phyloP scores from a whole-genome alignment of 805 yeast genomes.

The Kodamaea sagamina region DNA sequence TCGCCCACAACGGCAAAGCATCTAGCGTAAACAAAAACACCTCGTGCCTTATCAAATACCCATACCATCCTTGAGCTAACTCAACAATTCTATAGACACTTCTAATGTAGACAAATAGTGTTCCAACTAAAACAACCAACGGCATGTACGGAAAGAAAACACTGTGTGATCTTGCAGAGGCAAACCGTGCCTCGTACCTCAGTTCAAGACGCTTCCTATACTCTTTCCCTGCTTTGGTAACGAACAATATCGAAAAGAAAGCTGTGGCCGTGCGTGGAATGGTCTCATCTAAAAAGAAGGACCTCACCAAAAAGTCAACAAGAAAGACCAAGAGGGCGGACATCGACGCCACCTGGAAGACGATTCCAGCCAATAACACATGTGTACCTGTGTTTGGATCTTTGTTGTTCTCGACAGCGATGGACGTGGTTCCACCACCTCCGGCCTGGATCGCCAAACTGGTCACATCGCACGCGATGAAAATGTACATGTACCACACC shows the following conservation, averaged over 20 bases:
- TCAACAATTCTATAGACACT: conserved; percentile 76
- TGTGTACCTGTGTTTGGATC: conserved; percentile 18
- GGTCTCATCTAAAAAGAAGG: conserved; percentile 15
- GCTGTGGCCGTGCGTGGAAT: conserved; percentile 7
- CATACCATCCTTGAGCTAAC: conserved; percentile 70
- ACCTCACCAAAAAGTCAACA: conserved; percentile 20
- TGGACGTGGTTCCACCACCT: conserved; percentile 22
- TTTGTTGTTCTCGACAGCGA: conserved; percentile 11
- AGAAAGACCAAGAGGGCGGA: conserved; percentile 20
- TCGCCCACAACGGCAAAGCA: conserved; percentile 29
- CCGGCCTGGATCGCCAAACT: conserved; percentile 21
- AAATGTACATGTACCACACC: conserved; percentile 16
- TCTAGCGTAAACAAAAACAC: conserved; percentile 43
- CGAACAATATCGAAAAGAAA: conserved; percentile 23
- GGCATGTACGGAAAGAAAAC: conserved; percentile 46
- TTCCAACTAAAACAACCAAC: conserved; percentile 45
- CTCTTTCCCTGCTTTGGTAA: conserved; percentile 21
- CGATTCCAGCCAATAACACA: conserved; percentile 23
- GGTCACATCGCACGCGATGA: conserved; percentile 16
- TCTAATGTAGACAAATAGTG: conserved; percentile 59
- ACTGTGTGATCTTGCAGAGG: conserved; percentile 32
- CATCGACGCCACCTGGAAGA: conserved; percentile 25
- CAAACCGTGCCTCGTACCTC: conserved; percentile 37
- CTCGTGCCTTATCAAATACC: conserved; percentile 54
- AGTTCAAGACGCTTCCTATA: conserved; percentile 23